Evolutionary conservation across 1,284 basidiomycete species (phyloP).

Genomic region (Ustanciosporium gigantosporum): DNA sequence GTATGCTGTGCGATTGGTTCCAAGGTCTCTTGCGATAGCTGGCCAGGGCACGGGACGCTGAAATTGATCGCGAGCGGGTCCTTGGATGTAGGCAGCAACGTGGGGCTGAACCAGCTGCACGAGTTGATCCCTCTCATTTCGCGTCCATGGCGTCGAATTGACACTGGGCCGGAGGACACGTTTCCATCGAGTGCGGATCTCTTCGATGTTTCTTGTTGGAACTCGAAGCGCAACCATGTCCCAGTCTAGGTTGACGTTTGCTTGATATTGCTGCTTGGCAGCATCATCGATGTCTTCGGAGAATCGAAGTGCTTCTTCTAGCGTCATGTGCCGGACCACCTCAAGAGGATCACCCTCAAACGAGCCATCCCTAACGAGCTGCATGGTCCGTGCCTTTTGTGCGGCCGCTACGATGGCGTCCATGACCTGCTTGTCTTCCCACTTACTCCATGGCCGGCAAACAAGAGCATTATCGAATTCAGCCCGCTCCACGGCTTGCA

Average conservation of each 20-base stretch:
- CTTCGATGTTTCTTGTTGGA: conserved; percentile 15
- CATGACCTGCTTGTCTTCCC: conserved; percentile 18
- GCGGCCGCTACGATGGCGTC: conserved; percentile 16
- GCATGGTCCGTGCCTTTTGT: conserved; percentile 9
- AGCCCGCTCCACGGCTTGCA: conserved; percentile 31
- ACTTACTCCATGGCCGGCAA: conserved; percentile 13
- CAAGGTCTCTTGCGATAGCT: conserved; percentile 9
- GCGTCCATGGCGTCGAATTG: conserved; percentile 9
- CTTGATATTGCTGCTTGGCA: background rate
- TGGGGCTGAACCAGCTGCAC: conserved; percentile 9
- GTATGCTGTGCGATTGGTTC: conserved; percentile 15
- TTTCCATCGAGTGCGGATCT: conserved; percentile 27
- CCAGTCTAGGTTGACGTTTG: conserved; percentile 15
- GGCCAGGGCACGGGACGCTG: conserved; percentile 15
- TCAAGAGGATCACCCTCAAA: conserved; percentile 11
- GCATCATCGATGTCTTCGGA: conserved; percentile 21
- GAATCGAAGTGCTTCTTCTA: conserved; percentile 5
- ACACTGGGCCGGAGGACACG: conserved; percentile 20
- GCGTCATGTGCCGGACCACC: conserved; percentile 12
- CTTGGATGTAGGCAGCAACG: background rate
- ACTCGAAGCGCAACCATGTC: conserved; percentile 14
- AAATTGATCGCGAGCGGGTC: background rate
- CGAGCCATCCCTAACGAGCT: conserved; percentile 4
- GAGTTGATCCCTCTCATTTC: conserved; percentile 7
- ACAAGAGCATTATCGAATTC: conserved; percentile 28